These are phyloP conservation scores for Fraxinus nigra DNA, from an alignment of 305 asterid species.

Conservation along the genomic window DNA sequence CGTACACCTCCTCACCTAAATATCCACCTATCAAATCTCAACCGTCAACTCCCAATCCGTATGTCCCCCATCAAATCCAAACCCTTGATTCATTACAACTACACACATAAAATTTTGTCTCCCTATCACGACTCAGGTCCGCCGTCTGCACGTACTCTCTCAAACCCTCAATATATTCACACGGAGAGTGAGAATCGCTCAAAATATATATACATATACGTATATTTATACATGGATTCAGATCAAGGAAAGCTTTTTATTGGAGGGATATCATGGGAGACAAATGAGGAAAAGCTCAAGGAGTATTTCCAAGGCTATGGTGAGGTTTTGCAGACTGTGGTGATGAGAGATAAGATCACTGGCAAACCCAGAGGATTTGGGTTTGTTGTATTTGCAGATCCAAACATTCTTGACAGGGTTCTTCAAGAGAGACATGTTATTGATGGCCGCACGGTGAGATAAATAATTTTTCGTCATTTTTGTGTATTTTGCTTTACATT, in stretches of 20 bases:
- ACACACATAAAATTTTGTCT: not conserved
- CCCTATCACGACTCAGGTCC: not conserved
- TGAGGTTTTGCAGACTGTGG: constrained; percentile 72
- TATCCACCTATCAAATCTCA: not conserved
- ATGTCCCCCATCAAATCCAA: not conserved
- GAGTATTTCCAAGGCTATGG: constrained; percentile 77
- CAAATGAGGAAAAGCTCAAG: constrained; percentile 69
- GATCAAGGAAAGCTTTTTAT: constrained; percentile 88
- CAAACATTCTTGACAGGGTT: constrained; percentile 65
- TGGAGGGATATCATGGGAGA: constrained; percentile 95
- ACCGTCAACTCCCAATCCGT: not conserved
- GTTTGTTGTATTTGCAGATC: constrained; percentile 87
- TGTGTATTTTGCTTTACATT: not conserved
- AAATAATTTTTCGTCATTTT: too few relatives aligned
- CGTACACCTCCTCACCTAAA: not conserved
- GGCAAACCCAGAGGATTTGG: constrained; percentile 91
- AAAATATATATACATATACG: not conserved
- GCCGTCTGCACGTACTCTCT: not conserved
- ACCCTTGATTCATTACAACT: not conserved
- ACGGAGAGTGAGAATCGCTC: not conserved
- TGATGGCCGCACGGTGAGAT: constrained; percentile 78
- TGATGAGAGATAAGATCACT: constrained; percentile 70
- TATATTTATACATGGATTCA: constrained; percentile 56
- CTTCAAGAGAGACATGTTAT: constrained; percentile 78
- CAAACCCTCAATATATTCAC: not conserved